Conservation (phyloP, 1,284 basidiomycete genomes). For the Trichosporon sp. region DNA sequence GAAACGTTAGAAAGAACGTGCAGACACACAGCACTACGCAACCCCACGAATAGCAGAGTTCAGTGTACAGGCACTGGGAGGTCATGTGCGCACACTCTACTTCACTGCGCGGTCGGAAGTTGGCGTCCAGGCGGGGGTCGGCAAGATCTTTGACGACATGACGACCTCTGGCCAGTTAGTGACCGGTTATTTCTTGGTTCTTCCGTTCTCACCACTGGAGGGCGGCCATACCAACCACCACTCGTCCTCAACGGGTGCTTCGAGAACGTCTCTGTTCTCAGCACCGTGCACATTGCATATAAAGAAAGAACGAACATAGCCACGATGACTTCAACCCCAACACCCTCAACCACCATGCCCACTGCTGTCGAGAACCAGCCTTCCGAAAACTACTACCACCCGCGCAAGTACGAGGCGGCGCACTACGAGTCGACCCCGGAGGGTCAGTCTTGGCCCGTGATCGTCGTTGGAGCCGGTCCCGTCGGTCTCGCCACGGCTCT, state of each 20-base stretch:
- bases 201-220: neutral
- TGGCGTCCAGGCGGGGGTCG: neutral
- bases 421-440: conserved; percentile 28
- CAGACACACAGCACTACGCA: neutral
- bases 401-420: conserved; percentile 21
- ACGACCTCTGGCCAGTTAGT: neutral
- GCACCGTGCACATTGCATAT: neutral
- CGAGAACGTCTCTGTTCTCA: neutral
- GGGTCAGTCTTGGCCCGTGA: conserved; percentile 26
- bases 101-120: neutral
- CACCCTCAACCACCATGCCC: conserved; percentile 19
- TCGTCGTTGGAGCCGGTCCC: conserved; percentile 32
- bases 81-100: neutral
- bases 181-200: conserved; percentile 2
- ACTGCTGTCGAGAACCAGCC: conserved; percentile 16
- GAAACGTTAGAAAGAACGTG: neutral
- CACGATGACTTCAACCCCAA: neutral
- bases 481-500: conserved; percentile 30
- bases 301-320: neutral
- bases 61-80: neutral
- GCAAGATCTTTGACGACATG: neutral
- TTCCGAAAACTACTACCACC: conserved; percentile 30
- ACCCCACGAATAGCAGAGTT: neutral
- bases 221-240: neutral
- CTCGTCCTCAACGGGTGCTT: neutral